phyloP scores from a whole-genome alignment of 148 eudicot genomes.

The Vaccinium macrocarpon region DNA sequence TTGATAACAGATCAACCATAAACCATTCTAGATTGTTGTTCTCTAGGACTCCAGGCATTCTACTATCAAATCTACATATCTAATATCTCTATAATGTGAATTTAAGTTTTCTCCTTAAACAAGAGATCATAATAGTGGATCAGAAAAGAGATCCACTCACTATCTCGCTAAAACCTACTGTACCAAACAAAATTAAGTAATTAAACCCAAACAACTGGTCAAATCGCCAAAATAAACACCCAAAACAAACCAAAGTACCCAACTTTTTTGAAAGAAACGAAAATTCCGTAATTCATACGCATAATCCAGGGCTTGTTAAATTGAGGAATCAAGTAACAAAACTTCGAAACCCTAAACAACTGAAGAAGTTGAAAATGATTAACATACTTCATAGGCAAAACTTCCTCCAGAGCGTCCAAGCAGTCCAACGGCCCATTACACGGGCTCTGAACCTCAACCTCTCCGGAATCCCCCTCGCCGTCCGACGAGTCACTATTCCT shows the following conservation, averaged over 20 bases:
- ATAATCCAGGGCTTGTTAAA: not conserved
- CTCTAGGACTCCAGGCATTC: not conserved
- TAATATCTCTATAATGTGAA: not conserved
- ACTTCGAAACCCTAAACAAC: not conserved
- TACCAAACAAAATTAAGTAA: not conserved
- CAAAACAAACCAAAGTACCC: not conserved
- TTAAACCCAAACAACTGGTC: not conserved
- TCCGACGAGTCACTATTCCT: conserved; percentile 43
- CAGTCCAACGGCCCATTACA: conserved; percentile 43
- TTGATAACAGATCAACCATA: not conserved
- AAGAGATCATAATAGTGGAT: too few relatives aligned
- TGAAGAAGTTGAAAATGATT: not conserved
- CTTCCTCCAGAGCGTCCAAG: conserved; percentile 48
- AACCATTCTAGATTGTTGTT: not conserved
- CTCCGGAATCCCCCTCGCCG: conserved; percentile 35
- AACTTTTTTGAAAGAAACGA: not conserved
- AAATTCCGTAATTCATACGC: conserved; percentile 7
- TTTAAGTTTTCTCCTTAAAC: too few relatives aligned
- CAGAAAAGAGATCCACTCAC: not conserved
- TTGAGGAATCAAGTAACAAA: not conserved
- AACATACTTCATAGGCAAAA: conserved; percentile 51
- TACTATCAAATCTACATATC: not conserved
- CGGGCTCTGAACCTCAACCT: conserved; percentile 51
- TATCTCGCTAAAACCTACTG: not conserved
- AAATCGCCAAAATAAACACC: not conserved